Percentiles rank a stretch among this genome's conserved stretches.
Evolutionary conservation across 495 filamentous ascomycete genomes (phyloP).

Genomic region (Hypoxylon lienhwacheense): DNA sequence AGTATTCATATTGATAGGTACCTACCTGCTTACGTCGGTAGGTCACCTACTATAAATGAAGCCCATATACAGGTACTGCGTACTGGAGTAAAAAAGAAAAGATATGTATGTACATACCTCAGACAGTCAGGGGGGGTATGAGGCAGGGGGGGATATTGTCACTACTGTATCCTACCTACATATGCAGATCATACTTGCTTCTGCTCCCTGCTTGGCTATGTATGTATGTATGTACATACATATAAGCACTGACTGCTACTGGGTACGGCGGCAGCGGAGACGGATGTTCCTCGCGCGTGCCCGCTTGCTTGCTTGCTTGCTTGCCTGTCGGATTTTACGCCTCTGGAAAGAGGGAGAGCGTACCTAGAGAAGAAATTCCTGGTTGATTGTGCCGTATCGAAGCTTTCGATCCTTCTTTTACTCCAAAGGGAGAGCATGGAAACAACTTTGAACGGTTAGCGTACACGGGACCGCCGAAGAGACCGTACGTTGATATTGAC

Average conservation of each 20-base stretch:
- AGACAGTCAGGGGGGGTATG: too few relatives aligned
- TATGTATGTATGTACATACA: too few relatives aligned
- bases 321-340: conserved; percentile 15
- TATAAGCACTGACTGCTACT: conserved; percentile 26
- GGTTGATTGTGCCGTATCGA: conserved; percentile 8
- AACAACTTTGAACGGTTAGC: too few relatives aligned
- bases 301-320: conserved; percentile 29
- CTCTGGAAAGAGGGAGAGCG: conserved; percentile 18
- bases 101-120: not conserved
- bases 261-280: conserved; percentile 27
- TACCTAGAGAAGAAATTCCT: conserved; percentile 11
- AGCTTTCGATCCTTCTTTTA: conserved; percentile 20
- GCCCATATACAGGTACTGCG: conserved; percentile 8
- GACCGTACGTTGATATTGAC: too few relatives aligned
- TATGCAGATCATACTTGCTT: conserved; percentile 46
- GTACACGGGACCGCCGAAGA: too few relatives aligned
- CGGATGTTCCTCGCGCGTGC: conserved; percentile 25
- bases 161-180: conserved; percentile 37
- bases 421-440: conserved; percentile 2
- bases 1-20: too few relatives aligned
- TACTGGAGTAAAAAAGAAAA: conserved; percentile 11
- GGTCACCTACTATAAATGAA: conserved; percentile 30
- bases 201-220: conserved; percentile 39
- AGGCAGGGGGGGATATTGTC: conserved; percentile 33
- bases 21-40: too few relatives aligned